phyloP scores from a whole-genome alignment of 768 basidiomycete genomes.

The Suillus weaverae region DNA sequence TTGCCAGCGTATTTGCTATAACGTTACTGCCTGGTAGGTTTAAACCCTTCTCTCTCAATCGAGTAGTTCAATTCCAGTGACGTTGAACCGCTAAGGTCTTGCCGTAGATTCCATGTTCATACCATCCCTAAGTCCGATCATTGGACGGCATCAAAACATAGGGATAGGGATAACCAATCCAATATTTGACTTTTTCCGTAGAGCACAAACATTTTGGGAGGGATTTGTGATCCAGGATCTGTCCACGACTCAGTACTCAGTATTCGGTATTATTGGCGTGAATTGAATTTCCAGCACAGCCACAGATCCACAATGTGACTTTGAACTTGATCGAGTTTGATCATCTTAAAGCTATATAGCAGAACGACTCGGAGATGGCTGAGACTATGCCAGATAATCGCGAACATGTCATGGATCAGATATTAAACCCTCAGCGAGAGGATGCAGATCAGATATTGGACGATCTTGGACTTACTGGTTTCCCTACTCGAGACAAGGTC shows the following conservation, averaged over 20 bases:
- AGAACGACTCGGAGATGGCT: not conserved
- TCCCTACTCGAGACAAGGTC: slow-evolving; percentile 61
- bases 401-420: slow-evolving; percentile 41
- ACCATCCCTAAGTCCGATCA: not conserved
- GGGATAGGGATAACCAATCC: not conserved
- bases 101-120: not conserved
- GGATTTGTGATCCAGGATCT: not conserved
- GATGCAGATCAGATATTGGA: slow-evolving; percentile 47
- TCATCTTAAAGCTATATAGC: not conserved
- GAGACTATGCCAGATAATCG: slow-evolving; percentile 12
- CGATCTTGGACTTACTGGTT: slow-evolving; percentile 54
- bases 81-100: not conserved
- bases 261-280: not conserved
- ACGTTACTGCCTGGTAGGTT: not conserved
- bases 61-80: not conserved
- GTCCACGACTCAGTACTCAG: not conserved
- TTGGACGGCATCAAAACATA: not conserved
- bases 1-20: no score
- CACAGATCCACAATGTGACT: not conserved
- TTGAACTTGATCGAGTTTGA: not conserved
- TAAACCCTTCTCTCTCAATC: not conserved
- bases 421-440: slow-evolving; percentile 44
- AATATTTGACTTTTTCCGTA: not conserved
- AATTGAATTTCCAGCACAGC: not conserved
- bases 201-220: not conserved